phyloP scores from a whole-genome alignment of 1,139 yeast genomes.

The Diutina ranongensis region DNA sequence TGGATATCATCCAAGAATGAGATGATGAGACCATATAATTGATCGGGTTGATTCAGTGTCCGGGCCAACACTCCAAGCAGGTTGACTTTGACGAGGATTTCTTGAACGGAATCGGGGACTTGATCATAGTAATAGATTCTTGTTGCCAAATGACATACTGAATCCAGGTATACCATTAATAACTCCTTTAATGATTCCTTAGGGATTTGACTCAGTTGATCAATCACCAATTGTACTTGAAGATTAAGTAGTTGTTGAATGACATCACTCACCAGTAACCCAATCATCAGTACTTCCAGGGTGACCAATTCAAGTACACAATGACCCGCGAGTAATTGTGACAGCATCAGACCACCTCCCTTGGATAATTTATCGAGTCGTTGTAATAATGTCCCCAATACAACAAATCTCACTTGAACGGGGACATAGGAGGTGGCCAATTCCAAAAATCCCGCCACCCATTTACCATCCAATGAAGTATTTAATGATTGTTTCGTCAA shows the following conservation, averaged over 20 bases:
- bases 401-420: conserved; percentile 72
- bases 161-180: conserved; percentile 25
- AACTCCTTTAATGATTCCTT: conserved; percentile 17
- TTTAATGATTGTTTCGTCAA: conserved; percentile 34
- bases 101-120: conserved; percentile 62
- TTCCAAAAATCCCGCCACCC: conserved; percentile 52
- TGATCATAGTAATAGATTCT: conserved; percentile 76
- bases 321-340: conserved; percentile 37
- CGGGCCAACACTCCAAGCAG: conserved; percentile 17
- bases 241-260: conserved; percentile 50
- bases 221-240: conserved; percentile 38
- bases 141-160: conserved; percentile 53
- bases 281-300: conserved; percentile 76
- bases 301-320: conserved; percentile 59
- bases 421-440: conserved; percentile 73
- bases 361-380: conserved; percentile 17
- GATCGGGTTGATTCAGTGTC: conserved; percentile 10
- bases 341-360: conserved; percentile 11
- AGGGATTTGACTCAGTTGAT: conserved; percentile 14
- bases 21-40: conserved; percentile 17
- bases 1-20: conserved; percentile 23
- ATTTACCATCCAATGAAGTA: conserved; percentile 22
- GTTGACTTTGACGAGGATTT: conserved; percentile 33
- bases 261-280: conserved; percentile 78
- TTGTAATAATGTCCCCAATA: conserved; percentile 35